A percentile compares a stretch with the other conserved stretches of the same genome.
Conservation (phyloP, 495 filamentous ascomycete species). For the Aspergillus sparsus region DNA sequence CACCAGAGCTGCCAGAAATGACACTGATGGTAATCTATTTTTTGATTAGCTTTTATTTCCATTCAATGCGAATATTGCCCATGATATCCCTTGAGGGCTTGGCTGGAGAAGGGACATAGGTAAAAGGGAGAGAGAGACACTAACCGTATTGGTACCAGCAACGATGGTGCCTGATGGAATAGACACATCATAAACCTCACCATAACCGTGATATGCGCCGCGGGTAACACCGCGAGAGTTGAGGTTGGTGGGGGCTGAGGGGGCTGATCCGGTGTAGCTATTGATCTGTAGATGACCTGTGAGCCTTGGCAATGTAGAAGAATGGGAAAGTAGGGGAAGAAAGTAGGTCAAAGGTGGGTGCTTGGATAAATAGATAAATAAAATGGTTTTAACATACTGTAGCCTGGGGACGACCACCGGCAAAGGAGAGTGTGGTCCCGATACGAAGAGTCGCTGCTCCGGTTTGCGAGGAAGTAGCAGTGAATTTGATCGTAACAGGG, state of each 20-base stretch:
- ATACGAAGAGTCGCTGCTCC: slow-evolving; percentile 61
- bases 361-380: no score
- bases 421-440: slow-evolving; percentile 64
- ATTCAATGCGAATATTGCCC: no score
- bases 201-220: slow-evolving; percentile 61
- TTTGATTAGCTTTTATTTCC: neutral
- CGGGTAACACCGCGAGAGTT: slow-evolving; percentile 64
- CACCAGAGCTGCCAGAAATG: slow-evolving; percentile 58
- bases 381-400: slow-evolving; percentile 15
- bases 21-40: slow-evolving; percentile 56
- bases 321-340: neutral
- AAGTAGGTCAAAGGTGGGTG: neutral
- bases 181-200: slow-evolving; percentile 60
- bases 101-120: neutral
- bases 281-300: slow-evolving; percentile 42
- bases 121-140: neutral
- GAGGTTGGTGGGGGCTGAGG: slow-evolving; percentile 61
- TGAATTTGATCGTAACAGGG: slow-evolving; percentile 63
- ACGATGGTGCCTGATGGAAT: slow-evolving; percentile 59
- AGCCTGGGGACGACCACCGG: slow-evolving; percentile 43
- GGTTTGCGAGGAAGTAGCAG: slow-evolving; percentile 49
- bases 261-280: slow-evolving; percentile 45
- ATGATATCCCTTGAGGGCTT: no score
- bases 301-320: no score
- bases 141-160: slow-evolving; percentile 57